Base-by-base conservation (phyloP, 106 monocot species). In the Apostasia ramifera region DNA sequence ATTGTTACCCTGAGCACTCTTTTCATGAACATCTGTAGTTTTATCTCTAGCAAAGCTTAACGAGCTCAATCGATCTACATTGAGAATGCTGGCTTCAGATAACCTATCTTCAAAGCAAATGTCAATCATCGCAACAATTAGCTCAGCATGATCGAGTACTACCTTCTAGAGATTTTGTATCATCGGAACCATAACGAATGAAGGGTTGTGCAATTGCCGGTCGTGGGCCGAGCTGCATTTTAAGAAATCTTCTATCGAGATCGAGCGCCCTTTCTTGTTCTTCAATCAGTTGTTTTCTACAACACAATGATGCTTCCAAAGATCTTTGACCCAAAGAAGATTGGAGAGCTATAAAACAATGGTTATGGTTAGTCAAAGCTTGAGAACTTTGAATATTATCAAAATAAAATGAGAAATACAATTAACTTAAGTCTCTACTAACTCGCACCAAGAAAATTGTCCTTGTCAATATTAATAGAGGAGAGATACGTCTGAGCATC, bases 401-500 rank as follows among this genome's bases (percentile, higher is more conserved):
- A 63, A 12, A 44, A 9, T 63, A 8, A 54, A 10, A 9, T 41
- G 53, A 12, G 53, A 51, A 51, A 68, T 26, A 65, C 48, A 48
- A 65, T 65, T 2, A 49, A 66, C n/a, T 66, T 66, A 11, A 13
- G 53, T 37, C 4, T 57, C 3, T 57, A 57, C 67, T 39, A 14
- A 68, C 67, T 68, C 5, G 53, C 4, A 13, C 13, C 41, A 8
- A 54, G 14, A 48, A 14, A 46, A 26, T 47, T 68, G 53, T 42
- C 67, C 40, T 41, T 51, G 53, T 68, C 53, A 54, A 68, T 53
- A 54, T 40, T 12, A 42, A 40, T 39, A 68, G 52, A 37, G 40
- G 53, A 6, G 12, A 5, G 53, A 68, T 5, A 54, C 67, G 40
- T 53, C 10, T 51, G 67, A 68, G 67, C 10, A 51, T 68, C 67